Conservation (phyloP, 2,329 filamentous ascomycete species). For the Penicillium carneum region DNA sequence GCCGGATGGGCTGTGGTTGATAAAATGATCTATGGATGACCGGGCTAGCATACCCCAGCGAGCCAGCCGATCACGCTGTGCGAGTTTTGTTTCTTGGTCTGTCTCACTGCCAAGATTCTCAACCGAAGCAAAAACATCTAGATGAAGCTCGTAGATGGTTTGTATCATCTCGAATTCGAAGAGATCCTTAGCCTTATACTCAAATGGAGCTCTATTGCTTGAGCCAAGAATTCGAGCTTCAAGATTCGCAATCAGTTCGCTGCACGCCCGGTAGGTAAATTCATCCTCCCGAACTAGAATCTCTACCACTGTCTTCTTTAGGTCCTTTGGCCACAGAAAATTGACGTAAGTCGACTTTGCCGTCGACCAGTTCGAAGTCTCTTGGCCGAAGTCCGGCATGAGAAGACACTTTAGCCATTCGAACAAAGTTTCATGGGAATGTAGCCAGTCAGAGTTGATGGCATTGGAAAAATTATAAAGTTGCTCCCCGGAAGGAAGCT, state of each 20-base stretch:
- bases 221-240: constrained; percentile 40
- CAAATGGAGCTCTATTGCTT: constrained; percentile 30
- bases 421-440: constrained; percentile 61
- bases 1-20: constrained; percentile 41
- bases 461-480: constrained; percentile 52
- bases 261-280: constrained; percentile 56
- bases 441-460: constrained; percentile 58
- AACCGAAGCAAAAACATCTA: constrained; percentile 70
- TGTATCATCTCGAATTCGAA: constrained; percentile 62
- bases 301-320: constrained; percentile 63
- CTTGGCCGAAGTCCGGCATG: constrained; percentile 47
- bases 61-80: constrained; percentile 65
- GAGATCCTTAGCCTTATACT: constrained; percentile 43
- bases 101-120: constrained; percentile 67
- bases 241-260: constrained; percentile 42
- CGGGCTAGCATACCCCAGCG: constrained; percentile 67
- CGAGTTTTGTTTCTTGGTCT: constrained; percentile 57
- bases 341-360: constrained; percentile 59
- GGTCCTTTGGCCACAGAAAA: constrained; percentile 62
- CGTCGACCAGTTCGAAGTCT: constrained; percentile 25
- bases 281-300: constrained; percentile 63
- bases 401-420: constrained; percentile 62
- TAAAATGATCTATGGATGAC: constrained; percentile 58
- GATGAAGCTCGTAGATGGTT: constrained; percentile 70
- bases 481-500: constrained; percentile 50